phyloP scores from a whole-genome alignment of 345 rosid genomes.

The Eucalyptus marginata region DNA sequence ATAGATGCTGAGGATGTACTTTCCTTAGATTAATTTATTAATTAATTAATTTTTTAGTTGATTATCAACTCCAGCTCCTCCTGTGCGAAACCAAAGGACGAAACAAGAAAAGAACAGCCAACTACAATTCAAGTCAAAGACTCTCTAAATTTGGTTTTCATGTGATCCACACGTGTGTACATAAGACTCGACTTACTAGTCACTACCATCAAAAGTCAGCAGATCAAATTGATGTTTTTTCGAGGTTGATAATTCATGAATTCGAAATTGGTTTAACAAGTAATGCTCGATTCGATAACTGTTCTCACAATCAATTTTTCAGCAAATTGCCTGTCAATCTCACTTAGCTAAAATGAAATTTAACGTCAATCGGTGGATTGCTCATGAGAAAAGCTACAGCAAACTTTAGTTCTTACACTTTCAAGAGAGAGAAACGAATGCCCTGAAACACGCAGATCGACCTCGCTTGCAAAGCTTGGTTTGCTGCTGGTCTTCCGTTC shows the following conservation, averaged over 20 bases:
- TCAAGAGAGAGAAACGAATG: not conserved
- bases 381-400: rapidly evolving
- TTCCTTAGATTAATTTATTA: not conserved
- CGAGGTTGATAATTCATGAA: not conserved
- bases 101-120: not conserved
- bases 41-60: not conserved
- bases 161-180: rapidly evolving
- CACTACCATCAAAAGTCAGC: not conserved
- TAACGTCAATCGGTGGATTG: not conserved
- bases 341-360: not conserved
- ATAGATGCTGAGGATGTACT: not conserved
- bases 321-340: not conserved
- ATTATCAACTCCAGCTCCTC: not conserved
- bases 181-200: not conserved
- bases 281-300: not conserved
- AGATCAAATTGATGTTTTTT: not conserved
- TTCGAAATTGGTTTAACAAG: not conserved
- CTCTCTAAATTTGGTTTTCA: not conserved
- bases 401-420: not conserved
- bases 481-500: not conserved
- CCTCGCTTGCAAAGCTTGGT: not conserved
- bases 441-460: not conserved
- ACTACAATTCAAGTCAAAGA: not conserved
- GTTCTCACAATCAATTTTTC: rapidly evolving
- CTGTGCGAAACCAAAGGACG: not conserved